phyloP scores from a whole-genome alignment of 805 yeast genomes.

The Soucietia sequanensis region DNA sequence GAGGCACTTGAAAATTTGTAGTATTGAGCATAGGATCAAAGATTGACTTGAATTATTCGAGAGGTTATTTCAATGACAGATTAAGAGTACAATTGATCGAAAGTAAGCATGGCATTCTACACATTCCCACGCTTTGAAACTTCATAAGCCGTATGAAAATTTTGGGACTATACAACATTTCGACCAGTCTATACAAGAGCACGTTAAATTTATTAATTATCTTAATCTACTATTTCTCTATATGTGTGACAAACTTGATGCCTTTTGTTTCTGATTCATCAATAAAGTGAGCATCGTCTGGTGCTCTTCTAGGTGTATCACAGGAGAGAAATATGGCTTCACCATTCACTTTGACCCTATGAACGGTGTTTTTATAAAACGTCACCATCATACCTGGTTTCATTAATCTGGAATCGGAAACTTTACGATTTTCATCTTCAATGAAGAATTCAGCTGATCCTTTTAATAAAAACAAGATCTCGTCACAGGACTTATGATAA shows the following conservation, averaged over 20 bases:
- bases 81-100: too few species aligned
- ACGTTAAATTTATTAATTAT: too few species aligned
- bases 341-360: conserved; percentile 1
- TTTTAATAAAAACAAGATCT: conserved; percentile 1
- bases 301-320: conserved; percentile 4
- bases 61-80: too few species aligned
- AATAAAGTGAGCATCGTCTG: conserved; percentile 3
- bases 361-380: conserved; percentile 3
- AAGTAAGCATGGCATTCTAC: too few species aligned
- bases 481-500: conserved; percentile 4
- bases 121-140: too few species aligned
- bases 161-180: too few species aligned
- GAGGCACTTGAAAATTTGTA: too few species aligned
- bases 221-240: conserved; percentile 4
- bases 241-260: conserved; percentile 2
- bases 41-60: too few species aligned
- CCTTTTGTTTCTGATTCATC: conserved; percentile 2
- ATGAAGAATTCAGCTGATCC: conserved; percentile 5
- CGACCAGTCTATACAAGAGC: too few species aligned
- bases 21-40: too few species aligned
- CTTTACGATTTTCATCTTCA: background rate
- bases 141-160: too few species aligned
- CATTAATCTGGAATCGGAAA: background rate
- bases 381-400: conserved; percentile 4
- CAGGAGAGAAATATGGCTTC: conserved; percentile 3